Evolutionary conservation across 306 rosid genomes (phyloP).

Genomic region (Castanopsis chinensis): DNA sequence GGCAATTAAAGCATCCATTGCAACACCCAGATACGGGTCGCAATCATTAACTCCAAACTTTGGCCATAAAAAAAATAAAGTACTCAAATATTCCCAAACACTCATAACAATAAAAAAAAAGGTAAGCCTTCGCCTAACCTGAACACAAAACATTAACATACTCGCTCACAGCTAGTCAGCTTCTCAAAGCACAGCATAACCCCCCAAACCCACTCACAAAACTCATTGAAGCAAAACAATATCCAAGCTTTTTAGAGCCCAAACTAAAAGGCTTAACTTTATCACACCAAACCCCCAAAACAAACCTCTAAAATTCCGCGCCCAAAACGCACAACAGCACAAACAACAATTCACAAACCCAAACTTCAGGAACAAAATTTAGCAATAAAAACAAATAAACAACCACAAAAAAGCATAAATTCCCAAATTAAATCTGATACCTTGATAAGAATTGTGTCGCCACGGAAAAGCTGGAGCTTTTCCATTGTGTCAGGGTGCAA

Average conservation of each 20-base stretch:
- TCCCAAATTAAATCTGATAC: background rate
- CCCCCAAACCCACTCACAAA: background rate
- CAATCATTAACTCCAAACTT: background rate
- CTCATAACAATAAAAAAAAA: background rate
- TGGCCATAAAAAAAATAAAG: background rate
- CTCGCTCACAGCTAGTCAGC: background rate
- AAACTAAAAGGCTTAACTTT: background rate
- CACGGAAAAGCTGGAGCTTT: constrained; percentile 50
- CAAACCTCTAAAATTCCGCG: background rate
- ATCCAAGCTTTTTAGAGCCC: background rate
- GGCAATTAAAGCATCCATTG: background rate
- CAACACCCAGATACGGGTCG: background rate
- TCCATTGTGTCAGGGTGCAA: constrained; percentile 54
- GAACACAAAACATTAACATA: background rate
- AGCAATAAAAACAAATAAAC: background rate
- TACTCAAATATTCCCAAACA: background rate
- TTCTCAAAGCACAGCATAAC: background rate
- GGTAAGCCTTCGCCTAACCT: background rate
- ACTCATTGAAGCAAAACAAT: background rate
- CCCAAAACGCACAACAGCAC: background rate
- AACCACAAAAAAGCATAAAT: background rate
- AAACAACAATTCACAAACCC: background rate
- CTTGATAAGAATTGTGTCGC: constrained; percentile 59
- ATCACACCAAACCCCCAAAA: background rate
- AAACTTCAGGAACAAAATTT: background rate